phyloP scores from a whole-genome alignment of 106 monocot species.

The Apostasia shenzhenica region DNA sequence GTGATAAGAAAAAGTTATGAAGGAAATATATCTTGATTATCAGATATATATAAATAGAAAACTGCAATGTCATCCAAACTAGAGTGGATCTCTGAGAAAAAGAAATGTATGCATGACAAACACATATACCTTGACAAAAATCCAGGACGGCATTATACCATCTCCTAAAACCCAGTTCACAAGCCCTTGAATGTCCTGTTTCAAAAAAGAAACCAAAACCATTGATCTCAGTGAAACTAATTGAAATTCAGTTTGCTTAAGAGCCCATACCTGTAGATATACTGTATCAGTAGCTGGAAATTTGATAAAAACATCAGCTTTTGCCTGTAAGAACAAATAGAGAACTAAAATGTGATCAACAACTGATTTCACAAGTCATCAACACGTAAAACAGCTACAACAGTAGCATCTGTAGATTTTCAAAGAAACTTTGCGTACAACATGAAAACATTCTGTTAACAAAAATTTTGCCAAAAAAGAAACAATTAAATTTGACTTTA shows the following conservation, averaged over 20 bases:
- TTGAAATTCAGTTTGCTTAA: background rate
- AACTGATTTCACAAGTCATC: background rate
- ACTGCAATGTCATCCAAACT: background rate
- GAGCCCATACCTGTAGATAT: slow-evolving; percentile 54
- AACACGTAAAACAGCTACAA: too few relatives aligned
- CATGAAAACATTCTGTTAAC: too few relatives aligned
- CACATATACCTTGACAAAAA: slow-evolving; percentile 71
- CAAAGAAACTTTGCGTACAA: too few relatives aligned
- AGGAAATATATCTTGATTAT: background rate
- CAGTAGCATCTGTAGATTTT: too few relatives aligned
- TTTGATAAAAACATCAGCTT: slow-evolving; percentile 73
- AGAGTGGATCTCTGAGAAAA: background rate
- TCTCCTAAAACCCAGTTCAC: slow-evolving; percentile 91
- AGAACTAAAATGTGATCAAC: background rate
- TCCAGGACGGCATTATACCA: slow-evolving; percentile 87
- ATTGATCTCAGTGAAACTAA: background rate
- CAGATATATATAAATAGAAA: background rate
- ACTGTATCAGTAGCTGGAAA: slow-evolving; percentile 25
- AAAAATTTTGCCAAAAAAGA: too few relatives aligned
- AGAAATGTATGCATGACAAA: background rate
- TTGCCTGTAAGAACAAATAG: slow-evolving; percentile 36
- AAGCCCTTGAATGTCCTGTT: slow-evolving; percentile 87
- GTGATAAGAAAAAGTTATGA: too few relatives aligned
- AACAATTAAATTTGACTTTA: too few relatives aligned
- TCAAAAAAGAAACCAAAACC: slow-evolving; percentile 8